A percentile compares a stretch with the other conserved stretches of the same genome.
Conservation (phyloP, 2,329 filamentous ascomycete genomes). For the Aspergillus sergii region DNA sequence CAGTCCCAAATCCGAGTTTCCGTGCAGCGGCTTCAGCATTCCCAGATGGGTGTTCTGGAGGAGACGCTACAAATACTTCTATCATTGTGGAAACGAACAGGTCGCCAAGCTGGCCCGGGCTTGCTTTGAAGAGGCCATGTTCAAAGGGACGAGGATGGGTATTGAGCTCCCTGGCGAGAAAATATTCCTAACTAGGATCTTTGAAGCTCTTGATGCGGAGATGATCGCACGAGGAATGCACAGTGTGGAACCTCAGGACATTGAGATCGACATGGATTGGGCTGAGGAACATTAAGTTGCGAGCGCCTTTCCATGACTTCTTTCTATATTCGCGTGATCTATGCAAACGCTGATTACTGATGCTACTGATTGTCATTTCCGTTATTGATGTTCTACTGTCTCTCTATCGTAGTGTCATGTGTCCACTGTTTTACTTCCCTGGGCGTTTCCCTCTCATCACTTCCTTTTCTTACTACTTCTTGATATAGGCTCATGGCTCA, state of each 20-base stretch:
- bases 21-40: not conserved
- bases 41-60: not conserved
- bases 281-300: not conserved
- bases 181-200: not conserved
- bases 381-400: too few relatives aligned
- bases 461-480: not conserved
- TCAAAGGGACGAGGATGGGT: not conserved
- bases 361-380: too few relatives aligned
- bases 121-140: not conserved
- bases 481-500: too few relatives aligned
- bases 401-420: too few relatives aligned
- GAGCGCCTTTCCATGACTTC: too few relatives aligned
- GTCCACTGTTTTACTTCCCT: too few relatives aligned
- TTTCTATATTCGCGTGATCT: too few relatives aligned
- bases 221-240: not conserved
- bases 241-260: not conserved
- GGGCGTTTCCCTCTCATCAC: not conserved
- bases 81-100: not conserved
- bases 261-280: not conserved
- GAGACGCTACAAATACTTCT: not conserved
- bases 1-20: not conserved
- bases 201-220: not conserved
- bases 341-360: too few relatives aligned
- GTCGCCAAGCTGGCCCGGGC: not conserved
- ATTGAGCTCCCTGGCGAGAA: not conserved